Percentiles rank a stretch among this genome's conserved stretches.
Conservation (phyloP, 257 asterid species). For the Nicotiana tabacum region DNA sequence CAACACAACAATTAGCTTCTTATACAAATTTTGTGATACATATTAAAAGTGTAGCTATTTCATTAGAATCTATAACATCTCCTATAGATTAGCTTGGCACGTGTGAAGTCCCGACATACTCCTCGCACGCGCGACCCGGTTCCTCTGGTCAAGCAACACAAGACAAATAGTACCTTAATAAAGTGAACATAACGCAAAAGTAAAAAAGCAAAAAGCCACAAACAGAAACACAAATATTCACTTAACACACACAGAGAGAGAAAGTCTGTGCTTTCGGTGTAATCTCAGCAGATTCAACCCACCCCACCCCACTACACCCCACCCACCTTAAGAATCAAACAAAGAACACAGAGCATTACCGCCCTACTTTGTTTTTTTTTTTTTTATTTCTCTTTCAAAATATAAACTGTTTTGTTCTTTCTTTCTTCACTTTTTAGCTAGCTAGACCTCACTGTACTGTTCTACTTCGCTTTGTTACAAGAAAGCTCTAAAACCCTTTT, state of each 20-base stretch:
- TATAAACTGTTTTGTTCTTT: background rate
- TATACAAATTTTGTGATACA: background rate
- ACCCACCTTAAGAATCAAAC: background rate
- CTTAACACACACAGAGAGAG: background rate
- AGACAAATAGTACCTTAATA: background rate
- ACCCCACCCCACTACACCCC: background rate
- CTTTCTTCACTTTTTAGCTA: background rate
- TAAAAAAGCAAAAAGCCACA: background rate
- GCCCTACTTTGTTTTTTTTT: background rate
- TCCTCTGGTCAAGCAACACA: background rate
- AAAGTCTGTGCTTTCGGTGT: background rate
- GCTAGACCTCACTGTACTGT: slow-evolving; percentile 12
- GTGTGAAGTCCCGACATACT: slow-evolving; percentile 3
- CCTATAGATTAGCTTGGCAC: background rate
- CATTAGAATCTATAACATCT: background rate
- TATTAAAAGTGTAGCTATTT: background rate
- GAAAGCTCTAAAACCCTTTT: slow-evolving; percentile 21
- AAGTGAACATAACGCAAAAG: background rate
- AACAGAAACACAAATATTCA: background rate
- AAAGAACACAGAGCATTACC: background rate
- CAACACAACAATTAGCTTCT: background rate
- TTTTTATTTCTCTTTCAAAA: background rate
- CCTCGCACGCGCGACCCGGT: slow-evolving; percentile 5
- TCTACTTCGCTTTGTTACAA: background rate
- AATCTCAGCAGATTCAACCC: background rate